A percentile compares a stretch with the other conserved stretches of the same genome.
Evolutionary conservation across 2,329 filamentous ascomycete species (phyloP).

Genomic region (Fusarium chaquense): DNA sequence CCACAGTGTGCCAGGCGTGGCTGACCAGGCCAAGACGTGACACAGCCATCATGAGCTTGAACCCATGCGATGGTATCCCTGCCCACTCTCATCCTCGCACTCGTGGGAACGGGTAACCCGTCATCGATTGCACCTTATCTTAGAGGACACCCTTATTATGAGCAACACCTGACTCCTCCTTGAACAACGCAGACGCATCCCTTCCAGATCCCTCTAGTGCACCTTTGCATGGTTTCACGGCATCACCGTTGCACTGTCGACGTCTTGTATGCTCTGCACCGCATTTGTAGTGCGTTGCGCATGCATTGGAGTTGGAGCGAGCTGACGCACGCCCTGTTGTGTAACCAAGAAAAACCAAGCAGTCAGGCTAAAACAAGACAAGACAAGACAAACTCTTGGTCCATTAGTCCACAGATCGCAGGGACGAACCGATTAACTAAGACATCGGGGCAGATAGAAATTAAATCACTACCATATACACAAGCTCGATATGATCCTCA

Average conservation of each 20-base stretch:
- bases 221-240: conserved; percentile 36
- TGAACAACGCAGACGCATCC: conserved; percentile 40
- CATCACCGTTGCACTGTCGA: conserved; percentile 41
- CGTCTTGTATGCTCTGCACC: conserved; percentile 4
- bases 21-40: conserved; percentile 26
- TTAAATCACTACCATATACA: not conserved
- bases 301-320: conserved; percentile 32
- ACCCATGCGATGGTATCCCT: conserved; percentile 10
- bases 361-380: not conserved
- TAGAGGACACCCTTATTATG: conserved; percentile 27
- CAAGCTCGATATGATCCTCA: conserved; percentile 4
- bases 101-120: conserved; percentile 21
- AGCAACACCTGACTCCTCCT: conserved; percentile 20
- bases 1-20: conserved; percentile 17
- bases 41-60: conserved; percentile 25
- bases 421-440: conserved; percentile 13
- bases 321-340: conserved; percentile 38
- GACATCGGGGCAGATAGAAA: not conserved
- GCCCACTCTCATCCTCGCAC: conserved; percentile 2
- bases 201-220: conserved; percentile 17
- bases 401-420: conserved; percentile 4
- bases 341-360: conserved; percentile 23
- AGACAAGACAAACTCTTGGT: not conserved
- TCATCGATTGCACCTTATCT: conserved; percentile 38
- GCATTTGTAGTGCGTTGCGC: conserved; percentile 31